Percentiles rank a stretch among this genome's conserved stretches.
Evolutionary conservation across 176 grass and related monocot genomes (phyloP).

Genomic region (Triticum dicoccoides): DNA sequence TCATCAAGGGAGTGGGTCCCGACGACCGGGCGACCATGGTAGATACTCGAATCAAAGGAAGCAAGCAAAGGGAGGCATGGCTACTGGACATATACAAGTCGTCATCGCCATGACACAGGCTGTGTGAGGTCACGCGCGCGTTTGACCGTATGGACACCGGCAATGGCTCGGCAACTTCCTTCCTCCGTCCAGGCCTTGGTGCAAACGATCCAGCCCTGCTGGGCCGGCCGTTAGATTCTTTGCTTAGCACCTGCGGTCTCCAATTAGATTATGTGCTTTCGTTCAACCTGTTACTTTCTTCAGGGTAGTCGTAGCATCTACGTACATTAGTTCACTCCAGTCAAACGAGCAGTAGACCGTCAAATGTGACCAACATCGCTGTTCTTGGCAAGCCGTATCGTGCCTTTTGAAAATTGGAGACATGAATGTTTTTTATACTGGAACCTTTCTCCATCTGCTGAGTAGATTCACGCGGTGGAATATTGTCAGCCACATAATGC

Average conservation of each 20-base stretch:
- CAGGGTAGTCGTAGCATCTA: neutral
- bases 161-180: slow-evolving; percentile 34
- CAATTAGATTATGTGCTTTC: neutral
- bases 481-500: neutral
- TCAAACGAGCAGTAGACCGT: neutral
- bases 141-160: slow-evolving; percentile 25
- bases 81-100: neutral
- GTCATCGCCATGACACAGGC: slow-evolving; percentile 39
- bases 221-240: neutral
- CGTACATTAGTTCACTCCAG: neutral
- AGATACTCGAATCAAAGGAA: neutral
- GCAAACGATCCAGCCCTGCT: neutral
- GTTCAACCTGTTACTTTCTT: neutral
- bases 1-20: neutral
- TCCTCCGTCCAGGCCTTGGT: neutral
- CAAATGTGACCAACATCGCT: neutral
- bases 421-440: neutral
- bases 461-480: neutral
- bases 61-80: neutral
- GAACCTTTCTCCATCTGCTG: neutral
- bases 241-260: neutral
- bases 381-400: neutral
- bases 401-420: neutral
- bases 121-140: slow-evolving; percentile 10
- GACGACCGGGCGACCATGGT: neutral